Evolutionary conservation across 2,329 filamentous ascomycete genomes (phyloP).

Genomic region (Neophaeococcomyces aloes): DNA sequence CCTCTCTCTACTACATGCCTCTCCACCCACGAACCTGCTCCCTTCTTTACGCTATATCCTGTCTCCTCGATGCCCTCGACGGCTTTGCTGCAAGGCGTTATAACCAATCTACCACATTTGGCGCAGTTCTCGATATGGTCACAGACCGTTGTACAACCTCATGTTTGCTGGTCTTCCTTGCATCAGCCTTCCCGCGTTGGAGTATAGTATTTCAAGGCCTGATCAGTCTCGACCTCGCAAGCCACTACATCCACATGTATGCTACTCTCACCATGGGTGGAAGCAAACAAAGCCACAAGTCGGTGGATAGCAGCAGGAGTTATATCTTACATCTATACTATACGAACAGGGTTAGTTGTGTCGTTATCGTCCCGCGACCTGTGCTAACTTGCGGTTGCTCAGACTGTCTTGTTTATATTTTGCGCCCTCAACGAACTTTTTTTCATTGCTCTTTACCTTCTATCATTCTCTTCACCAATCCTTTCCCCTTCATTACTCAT

Average conservation of each 20-base stretch:
- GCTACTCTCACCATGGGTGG: constrained; percentile 83
- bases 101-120: constrained; percentile 89
- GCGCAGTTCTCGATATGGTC: constrained; percentile 96
- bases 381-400: constrained; percentile 4
- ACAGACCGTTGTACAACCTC: constrained; percentile 95
- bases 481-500: constrained; percentile 71
- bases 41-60: constrained; percentile 76
- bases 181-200: constrained; percentile 88
- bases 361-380: background rate
- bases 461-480: constrained; percentile 87
- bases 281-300: constrained; percentile 75
- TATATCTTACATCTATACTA: constrained; percentile 93
- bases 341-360: constrained; percentile 72
- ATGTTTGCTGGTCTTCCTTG: constrained; percentile 87
- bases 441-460: constrained; percentile 95
- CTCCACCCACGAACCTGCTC: constrained; percentile 48
- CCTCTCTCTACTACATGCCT: constrained; percentile 97
- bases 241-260: constrained; percentile 99
- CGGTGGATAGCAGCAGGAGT: constrained; percentile 76
- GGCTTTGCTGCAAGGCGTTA: constrained; percentile 80
- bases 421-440: constrained; percentile 90
- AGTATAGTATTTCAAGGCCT: constrained; percentile 87
- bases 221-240: constrained; percentile 85
- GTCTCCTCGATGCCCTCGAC: constrained; percentile 88
- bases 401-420: constrained; percentile 85